Conservation (phyloP, 2,329 filamentous ascomycete species). For the Didymella keratinophila region DNA sequence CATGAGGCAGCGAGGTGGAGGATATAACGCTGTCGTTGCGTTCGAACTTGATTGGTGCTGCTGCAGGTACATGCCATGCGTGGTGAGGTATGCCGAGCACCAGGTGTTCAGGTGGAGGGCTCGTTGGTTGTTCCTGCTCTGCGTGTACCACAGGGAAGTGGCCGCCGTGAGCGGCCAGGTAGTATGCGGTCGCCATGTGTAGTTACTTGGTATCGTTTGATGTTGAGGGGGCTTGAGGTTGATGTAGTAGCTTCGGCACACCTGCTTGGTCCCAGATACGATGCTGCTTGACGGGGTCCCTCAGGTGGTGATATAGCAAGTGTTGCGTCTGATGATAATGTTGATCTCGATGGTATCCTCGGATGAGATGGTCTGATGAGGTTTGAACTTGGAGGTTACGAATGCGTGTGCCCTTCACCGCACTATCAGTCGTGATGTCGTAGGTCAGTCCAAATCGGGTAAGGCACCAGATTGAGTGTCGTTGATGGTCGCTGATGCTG, state of each 20-base stretch:
- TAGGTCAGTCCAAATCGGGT: constrained; percentile 23
- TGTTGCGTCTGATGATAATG: constrained; percentile 9
- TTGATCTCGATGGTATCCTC: constrained; percentile 12
- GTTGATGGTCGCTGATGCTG: constrained; percentile 7
- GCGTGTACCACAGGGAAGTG: constrained; percentile 26
- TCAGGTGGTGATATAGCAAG: constrained; percentile 8
- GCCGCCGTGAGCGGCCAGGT: constrained; percentile 32
- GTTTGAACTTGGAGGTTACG: constrained; percentile 12
- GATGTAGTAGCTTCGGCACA: constrained; percentile 11
- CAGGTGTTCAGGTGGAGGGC: constrained; percentile 18
- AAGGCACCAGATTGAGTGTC: constrained; percentile 20
- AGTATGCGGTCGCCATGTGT: constrained; percentile 30
- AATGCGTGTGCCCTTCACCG: constrained; percentile 16
- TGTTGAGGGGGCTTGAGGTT: not conserved
- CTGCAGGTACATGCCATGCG: constrained; percentile 13
- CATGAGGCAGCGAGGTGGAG: not conserved
- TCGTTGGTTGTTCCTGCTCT: constrained; percentile 12
- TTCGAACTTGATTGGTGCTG: constrained; percentile 15
- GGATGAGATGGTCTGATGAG: constrained; percentile 16
- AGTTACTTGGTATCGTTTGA: constrained; percentile 7
- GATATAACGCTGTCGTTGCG: constrained; percentile 13
- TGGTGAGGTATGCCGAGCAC: constrained; percentile 17
- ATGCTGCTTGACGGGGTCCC: constrained; percentile 1
- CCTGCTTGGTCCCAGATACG: constrained; percentile 7
- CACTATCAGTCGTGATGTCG: constrained; percentile 4